Evolutionary conservation across 129 eudicot genomes (phyloP).

Genomic region (Smallanthus sonchifolius): DNA sequence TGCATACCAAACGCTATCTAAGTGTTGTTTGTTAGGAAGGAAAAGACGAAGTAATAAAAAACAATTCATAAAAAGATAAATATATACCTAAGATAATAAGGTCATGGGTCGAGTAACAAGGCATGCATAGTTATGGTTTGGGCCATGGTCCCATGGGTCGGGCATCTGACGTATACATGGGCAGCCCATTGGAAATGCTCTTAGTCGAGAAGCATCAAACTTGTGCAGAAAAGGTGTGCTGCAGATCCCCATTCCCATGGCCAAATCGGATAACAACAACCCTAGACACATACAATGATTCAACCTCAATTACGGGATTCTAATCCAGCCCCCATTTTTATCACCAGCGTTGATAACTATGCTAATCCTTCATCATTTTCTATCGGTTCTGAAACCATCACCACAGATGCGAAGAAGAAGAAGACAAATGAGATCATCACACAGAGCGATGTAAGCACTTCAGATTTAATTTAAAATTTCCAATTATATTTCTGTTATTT

Average conservation of each 20-base stretch:
- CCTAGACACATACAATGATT: neutral
- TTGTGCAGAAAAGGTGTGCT: neutral
- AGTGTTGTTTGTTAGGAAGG: no score
- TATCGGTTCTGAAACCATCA: neutral
- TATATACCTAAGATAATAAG: no score
- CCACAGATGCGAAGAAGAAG: conserved; percentile 27
- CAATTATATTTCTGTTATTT: neutral
- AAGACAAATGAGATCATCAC: conserved; percentile 29
- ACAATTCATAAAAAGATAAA: no score
- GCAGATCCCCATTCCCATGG: neutral
- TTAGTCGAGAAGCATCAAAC: no score
- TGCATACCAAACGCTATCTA: no score
- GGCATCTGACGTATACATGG: no score
- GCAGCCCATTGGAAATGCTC: no score
- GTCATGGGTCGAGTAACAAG: no score
- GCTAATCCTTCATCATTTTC: conserved; percentile 7
- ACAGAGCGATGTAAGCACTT: conserved; percentile 44
- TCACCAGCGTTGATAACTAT: conserved; percentile 14
- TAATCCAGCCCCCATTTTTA: conserved; percentile 12
- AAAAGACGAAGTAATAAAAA: no score
- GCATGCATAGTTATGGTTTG: no score
- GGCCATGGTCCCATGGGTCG: no score
- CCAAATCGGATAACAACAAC: conserved; percentile 11
- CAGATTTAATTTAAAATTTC: neutral
- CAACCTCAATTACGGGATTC: neutral